Conservation (phyloP, 2,329 filamentous ascomycete genomes). For the Teratosphaeria viscida region DNA sequence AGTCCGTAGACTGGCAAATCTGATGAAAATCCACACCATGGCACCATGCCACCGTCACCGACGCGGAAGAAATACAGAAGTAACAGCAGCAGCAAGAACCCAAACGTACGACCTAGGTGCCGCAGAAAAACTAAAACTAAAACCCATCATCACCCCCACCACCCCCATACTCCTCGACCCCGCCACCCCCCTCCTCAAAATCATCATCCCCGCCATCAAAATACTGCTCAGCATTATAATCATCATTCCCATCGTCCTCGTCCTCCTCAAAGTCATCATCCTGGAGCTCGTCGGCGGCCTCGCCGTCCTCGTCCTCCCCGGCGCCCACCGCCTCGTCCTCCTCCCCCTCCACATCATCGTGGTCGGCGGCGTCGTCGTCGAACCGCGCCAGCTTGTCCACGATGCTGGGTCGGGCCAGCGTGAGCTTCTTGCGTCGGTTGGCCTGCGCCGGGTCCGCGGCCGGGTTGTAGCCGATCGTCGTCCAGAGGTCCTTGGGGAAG, state of each 20-base stretch:
- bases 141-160: not conserved
- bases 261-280: constrained; percentile 46
- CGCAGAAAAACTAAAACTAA: not conserved
- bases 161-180: constrained; percentile 2
- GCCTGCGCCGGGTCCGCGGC: not conserved
- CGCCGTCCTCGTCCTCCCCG: constrained; percentile 39
- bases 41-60: not conserved
- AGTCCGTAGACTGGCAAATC: not conserved
- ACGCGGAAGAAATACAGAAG: too few relatives aligned
- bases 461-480: constrained; percentile 26
- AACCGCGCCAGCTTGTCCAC: constrained; percentile 8
- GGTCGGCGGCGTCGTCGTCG: constrained; percentile 5
- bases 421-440: constrained; percentile 2
- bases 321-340: constrained; percentile 45
- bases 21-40: not conserved
- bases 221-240: constrained; percentile 43
- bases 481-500: constrained; percentile 37
- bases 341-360: constrained; percentile 1
- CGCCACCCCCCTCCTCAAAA: constrained; percentile 14
- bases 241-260: constrained; percentile 44
- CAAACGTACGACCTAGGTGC: too few relatives aligned
- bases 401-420: constrained; percentile 1
- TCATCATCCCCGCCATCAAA: constrained; percentile 38
- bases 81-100: too few relatives aligned
- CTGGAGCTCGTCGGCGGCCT: not conserved